phyloP scores from a whole-genome alignment of 2,329 filamentous ascomycete species.

The Ophiostoma pallidulum region DNA sequence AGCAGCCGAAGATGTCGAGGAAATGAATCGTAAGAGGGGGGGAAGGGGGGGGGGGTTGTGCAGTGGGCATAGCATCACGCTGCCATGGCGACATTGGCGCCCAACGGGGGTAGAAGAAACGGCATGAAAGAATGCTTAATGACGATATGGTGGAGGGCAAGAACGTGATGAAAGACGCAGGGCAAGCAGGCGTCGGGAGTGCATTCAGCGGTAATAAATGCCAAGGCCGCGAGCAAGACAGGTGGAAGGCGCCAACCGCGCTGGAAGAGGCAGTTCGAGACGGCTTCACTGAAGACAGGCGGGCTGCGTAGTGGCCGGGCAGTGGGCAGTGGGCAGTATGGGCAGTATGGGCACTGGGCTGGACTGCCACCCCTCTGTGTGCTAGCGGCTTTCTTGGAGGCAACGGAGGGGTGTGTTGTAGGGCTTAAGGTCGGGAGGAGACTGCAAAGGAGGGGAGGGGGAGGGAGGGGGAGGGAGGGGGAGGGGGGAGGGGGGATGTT shows the following conservation, averaged over 20 bases:
- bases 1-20: not conserved
- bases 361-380: too few relatives aligned
- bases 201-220: too few relatives aligned
- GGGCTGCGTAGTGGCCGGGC: too few relatives aligned
- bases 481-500: not conserved
- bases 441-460: not conserved
- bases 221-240: too few relatives aligned
- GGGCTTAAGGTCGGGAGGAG: constrained; percentile 1
- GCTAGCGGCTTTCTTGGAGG: too few relatives aligned
- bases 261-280: not conserved
- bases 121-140: not conserved
- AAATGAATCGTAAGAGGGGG: not conserved
- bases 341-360: too few relatives aligned
- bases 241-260: not conserved
- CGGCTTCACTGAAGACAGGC: not conserved
- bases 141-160: constrained; percentile 6
- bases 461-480: not conserved
- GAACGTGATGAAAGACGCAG: constrained; percentile 11
- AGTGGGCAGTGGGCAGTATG: too few relatives aligned
- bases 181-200: too few relatives aligned
- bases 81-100: constrained; percentile 9
- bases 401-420: not conserved
- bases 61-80: not conserved
- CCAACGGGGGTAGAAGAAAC: not conserved
- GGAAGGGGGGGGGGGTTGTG: not conserved